Evolutionary conservation across 2,329 filamentous ascomycete species (phyloP).

Genomic region (Aspergillus sp.): DNA sequence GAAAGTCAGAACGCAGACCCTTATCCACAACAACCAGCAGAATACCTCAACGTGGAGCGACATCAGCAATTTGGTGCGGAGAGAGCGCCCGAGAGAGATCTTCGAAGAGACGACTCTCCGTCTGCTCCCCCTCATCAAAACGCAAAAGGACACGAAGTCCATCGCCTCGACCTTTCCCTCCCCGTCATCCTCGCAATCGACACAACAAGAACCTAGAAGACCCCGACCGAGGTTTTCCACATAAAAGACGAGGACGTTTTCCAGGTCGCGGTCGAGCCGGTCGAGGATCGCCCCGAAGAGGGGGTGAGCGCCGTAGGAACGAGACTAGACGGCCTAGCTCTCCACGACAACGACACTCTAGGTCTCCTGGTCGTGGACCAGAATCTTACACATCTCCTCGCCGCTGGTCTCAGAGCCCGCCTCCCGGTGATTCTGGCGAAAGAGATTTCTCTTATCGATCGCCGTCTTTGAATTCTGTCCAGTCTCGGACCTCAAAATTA

Average conservation of each 20-base stretch:
- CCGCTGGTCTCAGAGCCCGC: slow-evolving; percentile 23
- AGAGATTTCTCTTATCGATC: slow-evolving; percentile 26
- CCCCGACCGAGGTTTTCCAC: slow-evolving; percentile 33
- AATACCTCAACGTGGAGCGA: slow-evolving; percentile 16
- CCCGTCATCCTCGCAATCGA: slow-evolving; percentile 13
- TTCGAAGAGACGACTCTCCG: slow-evolving; percentile 26
- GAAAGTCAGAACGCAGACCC: slow-evolving; percentile 17
- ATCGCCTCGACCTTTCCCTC: slow-evolving; percentile 27
- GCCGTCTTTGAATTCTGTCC: slow-evolving; percentile 29
- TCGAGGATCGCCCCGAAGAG: slow-evolving; percentile 29
- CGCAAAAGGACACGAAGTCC: slow-evolving; percentile 38
- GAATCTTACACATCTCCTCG: slow-evolving; percentile 17
- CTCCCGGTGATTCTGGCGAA: slow-evolving; percentile 19
- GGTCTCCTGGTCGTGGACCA: slow-evolving; percentile 27
- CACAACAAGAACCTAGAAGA: slow-evolving; percentile 28
- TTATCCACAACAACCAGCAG: slow-evolving; percentile 14
- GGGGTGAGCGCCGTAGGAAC: slow-evolving; percentile 27
- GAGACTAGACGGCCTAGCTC: slow-evolving; percentile 24
- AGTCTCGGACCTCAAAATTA: slow-evolving; percentile 27
- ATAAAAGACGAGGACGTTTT: slow-evolving; percentile 30
- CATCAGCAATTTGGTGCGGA: slow-evolving; percentile 12
- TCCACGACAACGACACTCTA: slow-evolving; percentile 22
- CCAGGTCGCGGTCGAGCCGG: slow-evolving; percentile 27
- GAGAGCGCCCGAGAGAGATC: slow-evolving; percentile 17
- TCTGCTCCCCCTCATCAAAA: slow-evolving; percentile 28